Evolutionary conservation across 2,329 filamentous ascomycete species (phyloP).

Genomic region (Colletotrichum eremochloae): DNA sequence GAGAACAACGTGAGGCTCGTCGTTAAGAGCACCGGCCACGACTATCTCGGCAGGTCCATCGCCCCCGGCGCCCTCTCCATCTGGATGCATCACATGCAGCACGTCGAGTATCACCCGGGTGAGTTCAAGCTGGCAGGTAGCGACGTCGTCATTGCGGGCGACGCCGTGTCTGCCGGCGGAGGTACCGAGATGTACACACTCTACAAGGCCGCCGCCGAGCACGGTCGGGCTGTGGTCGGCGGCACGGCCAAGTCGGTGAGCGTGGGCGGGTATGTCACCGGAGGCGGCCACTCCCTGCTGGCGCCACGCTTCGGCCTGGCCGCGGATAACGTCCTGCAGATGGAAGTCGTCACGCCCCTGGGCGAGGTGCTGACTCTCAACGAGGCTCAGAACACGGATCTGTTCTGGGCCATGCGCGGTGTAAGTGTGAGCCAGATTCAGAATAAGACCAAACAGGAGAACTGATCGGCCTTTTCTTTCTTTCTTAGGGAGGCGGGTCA

Average conservation of each 20-base stretch:
- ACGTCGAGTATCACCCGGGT: conserved; percentile 6
- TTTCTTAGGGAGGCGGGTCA: conserved; percentile 65
- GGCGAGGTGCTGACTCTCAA: conserved; percentile 66
- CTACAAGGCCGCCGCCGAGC: conserved; percentile 58
- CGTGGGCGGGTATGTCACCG: conserved; percentile 71
- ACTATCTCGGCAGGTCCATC: conserved; percentile 60
- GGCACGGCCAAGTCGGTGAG: conserved; percentile 69
- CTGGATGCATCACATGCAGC: conserved; percentile 61
- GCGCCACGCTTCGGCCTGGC: conserved; percentile 69
- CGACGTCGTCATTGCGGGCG: conserved; percentile 47
- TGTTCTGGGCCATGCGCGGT: conserved; percentile 75
- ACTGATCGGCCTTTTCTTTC: not conserved
- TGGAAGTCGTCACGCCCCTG: conserved; percentile 66
- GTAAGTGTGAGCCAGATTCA: conserved; percentile 49
- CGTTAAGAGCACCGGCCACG: conserved; percentile 58
- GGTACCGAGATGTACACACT: conserved; percentile 66
- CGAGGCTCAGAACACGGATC: conserved; percentile 65
- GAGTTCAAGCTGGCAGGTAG: conserved; percentile 10
- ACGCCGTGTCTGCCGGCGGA: conserved; percentile 65
- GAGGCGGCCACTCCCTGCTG: conserved; percentile 71
- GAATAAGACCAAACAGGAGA: not conserved
- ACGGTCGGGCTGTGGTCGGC: conserved; percentile 65
- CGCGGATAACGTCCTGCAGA: conserved; percentile 72
- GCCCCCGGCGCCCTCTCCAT: conserved; percentile 65
- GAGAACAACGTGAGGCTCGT: conserved; percentile 58